Evolutionary conservation across 2,329 filamentous ascomycete genomes (phyloP).

Genomic region (Intubia oerlemansii): DNA sequence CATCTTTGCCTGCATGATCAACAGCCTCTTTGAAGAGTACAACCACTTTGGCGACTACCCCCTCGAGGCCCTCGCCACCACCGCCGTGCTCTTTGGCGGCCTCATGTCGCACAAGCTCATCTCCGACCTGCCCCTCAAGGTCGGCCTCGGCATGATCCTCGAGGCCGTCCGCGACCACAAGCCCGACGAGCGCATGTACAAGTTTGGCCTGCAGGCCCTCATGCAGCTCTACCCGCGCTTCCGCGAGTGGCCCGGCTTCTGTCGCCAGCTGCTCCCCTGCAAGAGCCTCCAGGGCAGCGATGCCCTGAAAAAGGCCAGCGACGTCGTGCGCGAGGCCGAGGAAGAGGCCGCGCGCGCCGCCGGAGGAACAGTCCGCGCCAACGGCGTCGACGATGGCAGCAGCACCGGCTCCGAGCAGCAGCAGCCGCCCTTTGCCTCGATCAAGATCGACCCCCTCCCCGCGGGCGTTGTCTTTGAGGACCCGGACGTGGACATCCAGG

Average conservation of each 20-base stretch:
- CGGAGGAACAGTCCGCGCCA: constrained; percentile 7
- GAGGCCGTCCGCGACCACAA: constrained; percentile 77
- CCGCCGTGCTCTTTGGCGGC: constrained; percentile 86
- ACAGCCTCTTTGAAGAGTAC: constrained; percentile 93
- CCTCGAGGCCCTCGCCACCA: constrained; percentile 85
- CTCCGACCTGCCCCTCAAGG: constrained; percentile 72
- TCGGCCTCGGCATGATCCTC: constrained; percentile 93
- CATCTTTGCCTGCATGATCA: constrained; percentile 95
- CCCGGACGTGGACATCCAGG: constrained; percentile 66
- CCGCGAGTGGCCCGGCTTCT: constrained; percentile 89
- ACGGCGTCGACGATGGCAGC: constrained; percentile 44
- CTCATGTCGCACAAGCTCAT: constrained; percentile 90
- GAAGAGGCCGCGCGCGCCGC: constrained; percentile 23
- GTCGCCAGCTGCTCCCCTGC: constrained; percentile 63
- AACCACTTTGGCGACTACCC: constrained; percentile 90
- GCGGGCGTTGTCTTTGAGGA: constrained; percentile 50
- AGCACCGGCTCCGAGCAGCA: constrained; percentile 25
- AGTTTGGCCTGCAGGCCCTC: constrained; percentile 87
- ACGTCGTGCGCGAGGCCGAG: constrained; percentile 49
- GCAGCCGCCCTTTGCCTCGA: constrained; percentile 49
- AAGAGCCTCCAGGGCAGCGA: constrained; percentile 67
- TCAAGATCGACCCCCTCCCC: constrained; percentile 53
- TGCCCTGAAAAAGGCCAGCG: constrained; percentile 62
- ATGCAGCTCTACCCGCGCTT: constrained; percentile 71
- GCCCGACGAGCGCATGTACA: constrained; percentile 83